Conservation (phyloP, 352 stramenopile species). For the Globisporangium splendens region DNA sequence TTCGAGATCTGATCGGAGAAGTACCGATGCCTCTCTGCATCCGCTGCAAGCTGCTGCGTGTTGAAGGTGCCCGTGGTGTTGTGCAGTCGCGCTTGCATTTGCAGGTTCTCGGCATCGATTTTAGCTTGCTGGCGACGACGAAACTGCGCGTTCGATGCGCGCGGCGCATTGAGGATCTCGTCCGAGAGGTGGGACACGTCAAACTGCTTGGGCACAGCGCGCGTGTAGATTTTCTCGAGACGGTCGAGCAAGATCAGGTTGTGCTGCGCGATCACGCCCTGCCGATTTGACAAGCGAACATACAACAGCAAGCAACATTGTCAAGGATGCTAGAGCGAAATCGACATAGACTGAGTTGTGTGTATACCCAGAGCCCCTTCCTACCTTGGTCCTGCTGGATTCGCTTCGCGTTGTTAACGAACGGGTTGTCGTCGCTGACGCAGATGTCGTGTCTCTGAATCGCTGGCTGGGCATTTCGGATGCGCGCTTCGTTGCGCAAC, state of each 20-base stretch:
- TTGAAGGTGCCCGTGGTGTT: slow-evolving; percentile 39
- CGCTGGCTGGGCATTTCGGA: slow-evolving; percentile 42
- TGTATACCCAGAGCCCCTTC: too few relatives aligned
- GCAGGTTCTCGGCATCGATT: slow-evolving; percentile 48
- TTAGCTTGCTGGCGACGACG: slow-evolving; percentile 37
- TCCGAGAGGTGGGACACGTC: slow-evolving; percentile 55
- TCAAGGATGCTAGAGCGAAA: too few relatives aligned
- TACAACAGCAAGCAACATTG: not conserved
- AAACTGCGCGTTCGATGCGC: slow-evolving; percentile 25
- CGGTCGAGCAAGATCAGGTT: slow-evolving; percentile 45
- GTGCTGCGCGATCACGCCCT: slow-evolving; percentile 42
- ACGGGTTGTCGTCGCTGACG: slow-evolving; percentile 17
- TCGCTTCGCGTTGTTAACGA: slow-evolving; percentile 49
- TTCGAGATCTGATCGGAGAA: slow-evolving; percentile 60
- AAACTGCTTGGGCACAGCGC: slow-evolving; percentile 50
- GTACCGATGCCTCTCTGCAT: slow-evolving; percentile 44
- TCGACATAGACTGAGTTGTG: too few relatives aligned
- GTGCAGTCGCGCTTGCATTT: slow-evolving; percentile 35
- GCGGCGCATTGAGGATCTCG: slow-evolving; percentile 32
- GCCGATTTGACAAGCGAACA: slow-evolving; percentile 27
- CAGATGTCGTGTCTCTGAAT: slow-evolving; percentile 29
- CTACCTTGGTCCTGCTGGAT: slow-evolving; percentile 58
- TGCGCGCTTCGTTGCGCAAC: slow-evolving; percentile 38
- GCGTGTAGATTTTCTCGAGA: slow-evolving; percentile 52
- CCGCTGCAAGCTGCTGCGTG: slow-evolving; percentile 41